These are phyloP conservation scores for Boletus bicolor DNA, from an alignment of 768 basidiomycete species.

Conservation along the genomic window DNA sequence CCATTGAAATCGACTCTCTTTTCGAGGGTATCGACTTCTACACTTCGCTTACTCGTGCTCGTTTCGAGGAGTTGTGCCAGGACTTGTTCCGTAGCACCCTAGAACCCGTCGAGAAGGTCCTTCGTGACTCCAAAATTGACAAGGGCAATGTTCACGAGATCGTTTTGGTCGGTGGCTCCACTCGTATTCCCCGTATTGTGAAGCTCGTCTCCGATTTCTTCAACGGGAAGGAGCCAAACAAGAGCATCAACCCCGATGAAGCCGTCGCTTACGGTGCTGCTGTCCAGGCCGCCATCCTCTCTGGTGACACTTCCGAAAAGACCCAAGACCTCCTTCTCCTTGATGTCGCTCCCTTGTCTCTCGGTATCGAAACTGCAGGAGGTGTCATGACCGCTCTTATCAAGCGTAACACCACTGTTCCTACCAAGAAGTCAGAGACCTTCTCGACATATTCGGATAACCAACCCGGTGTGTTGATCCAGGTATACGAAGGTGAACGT, in stretches of 20 bases:
- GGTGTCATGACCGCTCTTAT: conserved; percentile 99
- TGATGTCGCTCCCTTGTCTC: conserved; percentile 86
- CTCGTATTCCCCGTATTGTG: conserved; percentile 95
- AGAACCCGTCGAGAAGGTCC: conserved; percentile 96
- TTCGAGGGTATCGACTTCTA: conserved; percentile 99
- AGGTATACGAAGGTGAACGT: conserved; percentile 98
- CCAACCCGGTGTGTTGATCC: conserved; percentile 97
- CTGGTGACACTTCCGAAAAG: conserved; percentile 97
- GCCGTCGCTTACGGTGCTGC: conserved; percentile 99
- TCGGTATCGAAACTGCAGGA: conserved; percentile 97
- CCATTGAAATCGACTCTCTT: conserved; percentile 97
- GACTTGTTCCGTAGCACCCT: conserved; percentile 93
- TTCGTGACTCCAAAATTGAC: conserved; percentile 97
- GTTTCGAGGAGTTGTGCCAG: conserved; percentile 95
- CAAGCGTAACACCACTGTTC: conserved; percentile 98
- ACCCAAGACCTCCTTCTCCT: conserved; percentile 95
- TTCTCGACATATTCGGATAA: conserved; percentile 99
- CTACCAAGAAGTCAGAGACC: conserved; percentile 97
- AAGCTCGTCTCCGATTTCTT: conserved; percentile 99
- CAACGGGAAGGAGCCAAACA: conserved; percentile 98
- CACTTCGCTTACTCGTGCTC: conserved; percentile 95
- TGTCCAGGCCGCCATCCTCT: conserved; percentile 96
- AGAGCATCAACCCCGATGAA: conserved; percentile 99
- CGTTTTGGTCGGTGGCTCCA: conserved; percentile 96
- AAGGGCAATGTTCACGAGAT: conserved; percentile 95